Conservation (phyloP, 129 eudicot species). For the Flaveria trinervia region DNA sequence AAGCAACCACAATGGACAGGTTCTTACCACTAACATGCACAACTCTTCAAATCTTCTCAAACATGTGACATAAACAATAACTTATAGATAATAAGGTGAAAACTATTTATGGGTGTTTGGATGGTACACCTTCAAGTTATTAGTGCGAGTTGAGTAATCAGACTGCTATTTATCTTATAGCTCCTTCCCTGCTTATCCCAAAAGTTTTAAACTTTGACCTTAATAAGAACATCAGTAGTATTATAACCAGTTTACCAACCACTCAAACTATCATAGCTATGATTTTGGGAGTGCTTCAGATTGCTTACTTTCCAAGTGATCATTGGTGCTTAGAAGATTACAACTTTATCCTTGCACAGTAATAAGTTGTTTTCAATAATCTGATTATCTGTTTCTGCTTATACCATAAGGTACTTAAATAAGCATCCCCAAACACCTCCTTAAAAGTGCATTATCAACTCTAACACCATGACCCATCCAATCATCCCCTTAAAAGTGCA, state of each 20-base stretch:
- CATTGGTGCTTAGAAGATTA: background rate
- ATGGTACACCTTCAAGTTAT: background rate
- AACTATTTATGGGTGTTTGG: background rate
- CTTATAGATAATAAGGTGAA: background rate
- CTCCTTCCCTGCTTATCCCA: background rate
- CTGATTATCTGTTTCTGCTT: background rate
- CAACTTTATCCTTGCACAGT: background rate
- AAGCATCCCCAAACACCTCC: background rate
- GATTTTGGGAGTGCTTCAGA: background rate
- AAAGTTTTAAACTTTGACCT: background rate
- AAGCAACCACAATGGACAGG: background rate
- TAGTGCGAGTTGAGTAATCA: background rate
- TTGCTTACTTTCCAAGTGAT: conserved; percentile 10
- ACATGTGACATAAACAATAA: background rate
- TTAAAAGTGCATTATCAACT: too few species aligned
- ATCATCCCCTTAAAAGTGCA: background rate
- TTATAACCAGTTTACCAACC: background rate
- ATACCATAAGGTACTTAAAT: background rate
- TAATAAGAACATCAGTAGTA: background rate
- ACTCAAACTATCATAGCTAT: background rate
- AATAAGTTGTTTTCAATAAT: background rate
- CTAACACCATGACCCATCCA: too few species aligned
- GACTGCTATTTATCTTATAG: conserved; percentile 6
- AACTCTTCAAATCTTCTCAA: background rate
- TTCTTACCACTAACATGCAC: background rate